Evolutionary conservation across 768 basidiomycete species (phyloP).

Genomic region (Rhodotorula babjevae): DNA sequence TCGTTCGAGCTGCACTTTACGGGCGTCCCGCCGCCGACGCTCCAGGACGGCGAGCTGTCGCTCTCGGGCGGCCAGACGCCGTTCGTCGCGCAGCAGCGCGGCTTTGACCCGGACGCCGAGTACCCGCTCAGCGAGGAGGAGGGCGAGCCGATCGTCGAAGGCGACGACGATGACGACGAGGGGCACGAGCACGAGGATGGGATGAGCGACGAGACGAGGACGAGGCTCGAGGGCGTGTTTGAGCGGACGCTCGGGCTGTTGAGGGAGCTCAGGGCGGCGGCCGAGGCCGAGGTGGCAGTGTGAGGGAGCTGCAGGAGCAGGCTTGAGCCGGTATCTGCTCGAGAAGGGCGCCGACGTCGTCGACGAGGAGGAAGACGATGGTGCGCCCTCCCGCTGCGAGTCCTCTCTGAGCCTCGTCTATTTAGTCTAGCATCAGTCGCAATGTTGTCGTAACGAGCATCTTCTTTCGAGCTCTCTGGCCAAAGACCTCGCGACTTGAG

Average conservation of each 20-base stretch:
- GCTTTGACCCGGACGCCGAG: slow-evolving; percentile 29
- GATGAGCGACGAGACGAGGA: background rate
- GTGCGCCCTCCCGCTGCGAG: too few relatives aligned
- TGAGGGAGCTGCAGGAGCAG: too few relatives aligned
- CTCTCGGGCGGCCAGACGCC: slow-evolving; percentile 7
- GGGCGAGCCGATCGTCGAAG: background rate
- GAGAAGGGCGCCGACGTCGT: too few relatives aligned
- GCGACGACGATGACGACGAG: background rate
- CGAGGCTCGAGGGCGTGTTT: slow-evolving; percentile 23
- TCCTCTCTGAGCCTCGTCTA: too few relatives aligned
- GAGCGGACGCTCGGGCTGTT: slow-evolving; percentile 10
- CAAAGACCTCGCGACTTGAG: too few relatives aligned
- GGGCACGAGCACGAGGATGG: background rate
- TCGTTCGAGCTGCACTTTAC: slow-evolving; percentile 24
- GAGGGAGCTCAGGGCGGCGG: background rate
- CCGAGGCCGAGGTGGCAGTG: background rate
- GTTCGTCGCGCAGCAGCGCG: slow-evolving; percentile 8
- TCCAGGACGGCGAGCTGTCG: slow-evolving; percentile 16
- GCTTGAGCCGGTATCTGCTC: too few relatives aligned
- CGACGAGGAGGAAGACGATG: too few relatives aligned
- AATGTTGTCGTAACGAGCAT: too few relatives aligned
- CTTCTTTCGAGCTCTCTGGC: too few relatives aligned
- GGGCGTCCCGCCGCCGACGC: slow-evolving; percentile 15
- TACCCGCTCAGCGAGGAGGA: slow-evolving; percentile 17
- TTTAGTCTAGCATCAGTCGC: too few relatives aligned